A percentile compares a stretch with the other conserved stretches of the same genome.
phyloP scores from a whole-genome alignment of 176 grass and related monocot species.

The Juncus inflexus region DNA sequence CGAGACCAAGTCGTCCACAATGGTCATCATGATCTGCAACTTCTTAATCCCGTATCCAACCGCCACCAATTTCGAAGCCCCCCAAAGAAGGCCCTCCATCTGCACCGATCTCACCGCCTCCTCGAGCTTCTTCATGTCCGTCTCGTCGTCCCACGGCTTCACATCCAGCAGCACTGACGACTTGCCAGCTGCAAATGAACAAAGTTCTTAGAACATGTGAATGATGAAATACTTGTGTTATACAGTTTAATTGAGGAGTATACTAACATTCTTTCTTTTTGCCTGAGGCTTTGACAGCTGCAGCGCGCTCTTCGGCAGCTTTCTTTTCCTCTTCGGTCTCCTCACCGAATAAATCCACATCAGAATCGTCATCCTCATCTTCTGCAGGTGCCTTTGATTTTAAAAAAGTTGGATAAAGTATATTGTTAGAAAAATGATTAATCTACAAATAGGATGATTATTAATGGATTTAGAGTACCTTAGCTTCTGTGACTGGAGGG shows the following conservation, averaged over 20 bases:
- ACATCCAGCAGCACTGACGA: constrained; percentile 89
- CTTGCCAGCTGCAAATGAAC: constrained; percentile 49
- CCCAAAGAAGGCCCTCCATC: constrained; percentile 93
- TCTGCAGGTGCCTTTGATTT: constrained; percentile 37
- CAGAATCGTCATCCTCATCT: constrained; percentile 40
- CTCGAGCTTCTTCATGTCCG: constrained; percentile 95
- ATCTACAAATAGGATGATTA: neutral
- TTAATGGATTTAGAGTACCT: constrained; percentile 22
- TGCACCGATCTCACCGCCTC: constrained; percentile 64
- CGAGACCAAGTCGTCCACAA: constrained; percentile 87
- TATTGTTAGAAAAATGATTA: too few species aligned
- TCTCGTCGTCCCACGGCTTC: constrained; percentile 89
- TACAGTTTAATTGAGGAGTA: constrained; percentile 14
- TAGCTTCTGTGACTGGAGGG: constrained; percentile 47
- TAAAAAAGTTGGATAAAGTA: neutral
- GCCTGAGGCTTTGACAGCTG: constrained; percentile 40
- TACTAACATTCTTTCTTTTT: constrained; percentile 68
- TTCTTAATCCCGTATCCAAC: constrained; percentile 99
- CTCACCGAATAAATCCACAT: constrained; percentile 63
- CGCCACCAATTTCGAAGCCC: constrained; percentile 82
- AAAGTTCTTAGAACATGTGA: neutral
- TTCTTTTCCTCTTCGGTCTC: constrained; percentile 74
- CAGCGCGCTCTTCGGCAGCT: constrained; percentile 48
- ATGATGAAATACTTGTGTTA: neutral
- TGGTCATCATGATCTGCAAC: constrained; percentile 97